Percentiles rank a stretch among this genome's conserved stretches.
phyloP scores from a whole-genome alignment of 2,329 filamentous ascomycete species.

The Ascosphaera apis region DNA sequence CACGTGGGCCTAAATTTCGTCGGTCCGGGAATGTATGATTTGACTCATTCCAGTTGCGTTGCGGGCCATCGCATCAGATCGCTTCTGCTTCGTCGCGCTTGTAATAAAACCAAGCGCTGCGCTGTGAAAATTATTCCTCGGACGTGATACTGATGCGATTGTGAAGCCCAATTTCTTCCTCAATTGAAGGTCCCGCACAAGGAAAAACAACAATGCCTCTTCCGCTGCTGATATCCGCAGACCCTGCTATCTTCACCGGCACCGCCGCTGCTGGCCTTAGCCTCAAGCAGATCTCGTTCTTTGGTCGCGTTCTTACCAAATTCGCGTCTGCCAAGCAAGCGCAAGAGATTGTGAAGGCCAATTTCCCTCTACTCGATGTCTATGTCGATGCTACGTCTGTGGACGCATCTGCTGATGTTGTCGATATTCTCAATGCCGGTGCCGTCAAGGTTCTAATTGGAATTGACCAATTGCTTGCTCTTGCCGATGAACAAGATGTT shows the following conservation, averaged over 20 bases:
- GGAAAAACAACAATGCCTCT: conserved; percentile 14
- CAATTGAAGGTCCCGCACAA: background rate
- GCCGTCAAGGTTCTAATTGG: conserved; percentile 67
- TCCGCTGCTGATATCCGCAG: conserved; percentile 19
- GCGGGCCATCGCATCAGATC: no score
- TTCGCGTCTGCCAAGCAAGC: conserved; percentile 19
- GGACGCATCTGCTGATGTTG: conserved; percentile 44
- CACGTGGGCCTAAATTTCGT: no score
- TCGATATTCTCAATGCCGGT: conserved; percentile 63
- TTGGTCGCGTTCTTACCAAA: conserved; percentile 33
- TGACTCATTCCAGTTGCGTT: no score
- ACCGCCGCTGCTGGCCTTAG: conserved; percentile 26
- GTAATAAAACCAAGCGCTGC: no score
- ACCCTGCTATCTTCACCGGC: conserved; percentile 15
- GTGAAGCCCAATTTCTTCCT: background rate
- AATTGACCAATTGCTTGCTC: conserved; percentile 38
- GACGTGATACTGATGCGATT: no score
- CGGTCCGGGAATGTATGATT: no score
- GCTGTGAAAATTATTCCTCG: no score
- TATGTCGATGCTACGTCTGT: conserved; percentile 59
- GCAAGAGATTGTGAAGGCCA: conserved; percentile 31
- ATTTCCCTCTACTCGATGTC: conserved; percentile 33
- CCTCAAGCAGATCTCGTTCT: conserved; percentile 31
- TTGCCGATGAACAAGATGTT: conserved; percentile 29
- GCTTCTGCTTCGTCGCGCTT: no score